Evolutionary conservation across 805 yeast species (phyloP).

Genomic region (Wickerhamiella brachini): DNA sequence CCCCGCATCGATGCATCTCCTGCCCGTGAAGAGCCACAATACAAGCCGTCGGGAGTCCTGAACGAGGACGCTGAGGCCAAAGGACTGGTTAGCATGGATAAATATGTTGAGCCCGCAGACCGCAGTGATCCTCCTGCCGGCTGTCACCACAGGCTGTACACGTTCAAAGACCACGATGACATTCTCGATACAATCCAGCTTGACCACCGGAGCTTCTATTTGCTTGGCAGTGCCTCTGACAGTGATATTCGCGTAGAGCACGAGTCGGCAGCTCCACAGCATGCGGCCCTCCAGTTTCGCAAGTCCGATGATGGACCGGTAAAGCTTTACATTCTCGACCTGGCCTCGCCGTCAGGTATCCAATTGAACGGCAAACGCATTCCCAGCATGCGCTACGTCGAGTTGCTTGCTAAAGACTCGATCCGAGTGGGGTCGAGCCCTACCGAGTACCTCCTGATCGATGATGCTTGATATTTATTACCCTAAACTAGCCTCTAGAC

Average conservation of each 20-base stretch:
- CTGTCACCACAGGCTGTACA: slow-evolving; percentile 4
- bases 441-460: slow-evolving; percentile 5
- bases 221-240: slow-evolving; percentile 1
- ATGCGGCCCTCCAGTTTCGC: slow-evolving; percentile 34
- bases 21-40: slow-evolving; percentile 18
- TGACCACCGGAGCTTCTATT: slow-evolving; percentile 1
- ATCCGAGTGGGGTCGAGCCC: slow-evolving; percentile 23
- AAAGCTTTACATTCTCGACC: slow-evolving; percentile 29
- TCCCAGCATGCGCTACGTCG: slow-evolving; percentile 29
- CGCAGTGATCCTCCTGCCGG: background rate
- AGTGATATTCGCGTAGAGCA: slow-evolving; percentile 1
- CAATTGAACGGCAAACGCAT: slow-evolving; percentile 27
- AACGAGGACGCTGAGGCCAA: slow-evolving; percentile 21
- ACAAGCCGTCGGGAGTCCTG: slow-evolving; percentile 29
- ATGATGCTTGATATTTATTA: background rate
- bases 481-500: background rate
- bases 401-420: slow-evolving; percentile 29
- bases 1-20: background rate
- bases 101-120: background rate
- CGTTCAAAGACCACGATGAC: slow-evolving; percentile 9
- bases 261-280: slow-evolving; percentile 20
- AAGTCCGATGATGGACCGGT: slow-evolving; percentile 5
- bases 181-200: slow-evolving; percentile 5
- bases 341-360: slow-evolving; percentile 34
- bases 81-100: background rate